Percentiles rank a stretch among this genome's conserved stretches.
phyloP scores from a whole-genome alignment of 257 asterid species.

The Datura wrightii region DNA sequence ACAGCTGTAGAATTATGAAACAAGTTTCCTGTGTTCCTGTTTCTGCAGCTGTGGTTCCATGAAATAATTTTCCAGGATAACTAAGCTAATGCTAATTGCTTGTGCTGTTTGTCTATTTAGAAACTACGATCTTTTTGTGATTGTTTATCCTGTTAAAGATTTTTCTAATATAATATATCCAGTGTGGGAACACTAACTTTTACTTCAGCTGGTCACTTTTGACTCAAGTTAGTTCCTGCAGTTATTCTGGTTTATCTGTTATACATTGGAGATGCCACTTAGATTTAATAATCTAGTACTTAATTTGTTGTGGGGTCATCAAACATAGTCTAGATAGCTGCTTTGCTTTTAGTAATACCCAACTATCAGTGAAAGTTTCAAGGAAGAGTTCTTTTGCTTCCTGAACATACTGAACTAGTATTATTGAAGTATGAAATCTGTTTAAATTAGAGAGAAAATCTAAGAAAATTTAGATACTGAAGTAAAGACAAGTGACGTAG shows the following conservation, averaged over 20 bases:
- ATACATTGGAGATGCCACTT: not conserved
- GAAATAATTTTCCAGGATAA: slow-evolving; percentile 18
- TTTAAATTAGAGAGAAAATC: not conserved
- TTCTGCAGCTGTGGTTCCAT: slow-evolving; percentile 14
- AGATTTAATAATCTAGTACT: not conserved
- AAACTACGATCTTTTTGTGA: not conserved
- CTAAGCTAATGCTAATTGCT: slow-evolving; percentile 16
- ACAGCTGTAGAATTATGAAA: slow-evolving; percentile 22
- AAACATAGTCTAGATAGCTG: not conserved
- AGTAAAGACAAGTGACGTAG: too few relatives aligned
- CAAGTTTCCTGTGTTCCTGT: not conserved
- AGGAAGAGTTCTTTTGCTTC: not conserved
- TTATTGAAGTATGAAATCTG: not conserved
- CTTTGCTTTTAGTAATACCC: slow-evolving; percentile 2
- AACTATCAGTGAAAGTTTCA: not conserved
- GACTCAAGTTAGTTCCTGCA: not conserved
- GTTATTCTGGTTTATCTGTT: slow-evolving; percentile 18
- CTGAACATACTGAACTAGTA: slow-evolving; percentile 1
- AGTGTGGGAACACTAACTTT: not conserved
- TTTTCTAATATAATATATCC: not conserved
- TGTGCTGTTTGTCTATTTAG: slow-evolving; percentile 8
- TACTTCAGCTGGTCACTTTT: not conserved
- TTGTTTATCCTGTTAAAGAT: slow-evolving; percentile 7
- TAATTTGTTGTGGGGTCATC: not conserved
- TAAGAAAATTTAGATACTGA: too few relatives aligned